These are phyloP conservation scores for Trametes meyenii DNA, from an alignment of 768 basidiomycete species.

Conservation along the genomic window DNA sequence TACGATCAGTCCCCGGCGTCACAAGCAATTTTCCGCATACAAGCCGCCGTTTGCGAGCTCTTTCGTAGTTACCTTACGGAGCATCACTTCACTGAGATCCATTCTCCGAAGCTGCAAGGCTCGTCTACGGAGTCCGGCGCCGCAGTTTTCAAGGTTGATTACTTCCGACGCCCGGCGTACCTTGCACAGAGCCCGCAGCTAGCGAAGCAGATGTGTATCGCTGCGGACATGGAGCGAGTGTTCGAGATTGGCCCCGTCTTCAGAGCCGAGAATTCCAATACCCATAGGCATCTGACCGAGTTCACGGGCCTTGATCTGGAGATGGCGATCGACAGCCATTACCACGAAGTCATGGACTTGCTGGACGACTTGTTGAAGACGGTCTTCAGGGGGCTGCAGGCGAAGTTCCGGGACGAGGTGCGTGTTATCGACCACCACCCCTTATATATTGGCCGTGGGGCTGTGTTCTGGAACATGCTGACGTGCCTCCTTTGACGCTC, in stretches of 20 bases:
- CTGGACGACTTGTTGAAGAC: constrained; percentile 83
- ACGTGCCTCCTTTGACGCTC: background rate
- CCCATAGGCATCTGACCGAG: constrained; percentile 97
- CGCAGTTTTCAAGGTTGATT: constrained; percentile 96
- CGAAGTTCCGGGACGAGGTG: constrained; percentile 79
- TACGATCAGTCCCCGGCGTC: constrained; percentile 62
- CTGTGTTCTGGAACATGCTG: background rate
- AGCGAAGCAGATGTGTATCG: constrained; percentile 99
- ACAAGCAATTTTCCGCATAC: constrained; percentile 92
- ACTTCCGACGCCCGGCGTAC: constrained; percentile 94
- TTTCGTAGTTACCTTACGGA: constrained; percentile 81
- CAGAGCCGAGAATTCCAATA: constrained; percentile 97
- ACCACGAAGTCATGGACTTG: constrained; percentile 93
- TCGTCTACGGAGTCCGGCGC: constrained; percentile 96
- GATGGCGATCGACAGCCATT: constrained; percentile 97
- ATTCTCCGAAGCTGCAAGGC: constrained; percentile 94
- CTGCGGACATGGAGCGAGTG: constrained; percentile 96
- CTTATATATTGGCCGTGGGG: background rate
- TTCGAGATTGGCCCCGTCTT: constrained; percentile 98
- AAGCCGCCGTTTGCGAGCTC: constrained; percentile 81
- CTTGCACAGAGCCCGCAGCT: constrained; percentile 97
- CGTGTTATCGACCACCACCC: constrained; percentile 26
- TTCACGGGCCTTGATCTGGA: constrained; percentile 98
- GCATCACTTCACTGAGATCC: constrained; percentile 89
- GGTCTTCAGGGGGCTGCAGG: constrained; percentile 84